Evolutionary conservation across 192 early-diverging fungal species (phyloP).

Genomic region (Podila minutissima): DNA sequence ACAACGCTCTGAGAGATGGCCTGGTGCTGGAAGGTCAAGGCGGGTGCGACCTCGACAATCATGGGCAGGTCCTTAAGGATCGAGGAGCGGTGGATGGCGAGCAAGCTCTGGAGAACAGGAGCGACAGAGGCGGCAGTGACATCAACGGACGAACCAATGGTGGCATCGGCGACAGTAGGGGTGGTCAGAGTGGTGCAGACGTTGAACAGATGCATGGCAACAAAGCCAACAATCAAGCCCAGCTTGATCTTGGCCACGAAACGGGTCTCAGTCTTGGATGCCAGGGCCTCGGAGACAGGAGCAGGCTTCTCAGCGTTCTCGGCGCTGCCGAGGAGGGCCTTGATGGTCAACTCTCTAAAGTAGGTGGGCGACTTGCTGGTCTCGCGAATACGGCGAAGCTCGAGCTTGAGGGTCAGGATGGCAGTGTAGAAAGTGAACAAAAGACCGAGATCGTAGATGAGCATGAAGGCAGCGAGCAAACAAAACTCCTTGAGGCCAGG

Average conservation of each 20-base stretch:
- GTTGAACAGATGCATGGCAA: constrained; percentile 71
- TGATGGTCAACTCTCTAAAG: constrained; percentile 49
- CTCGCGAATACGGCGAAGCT: constrained; percentile 63
- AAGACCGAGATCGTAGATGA: constrained; percentile 83
- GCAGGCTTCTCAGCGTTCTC: constrained; percentile 39
- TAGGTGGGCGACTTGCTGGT: constrained; percentile 38
- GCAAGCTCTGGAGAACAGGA: constrained; percentile 54
- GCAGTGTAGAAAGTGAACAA: constrained; percentile 90
- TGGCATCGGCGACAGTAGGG: neutral
- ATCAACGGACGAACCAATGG: constrained; percentile 43
- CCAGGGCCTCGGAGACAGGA: neutral
- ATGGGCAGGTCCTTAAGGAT: constrained; percentile 51
- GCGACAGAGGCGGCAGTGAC: constrained; percentile 52
- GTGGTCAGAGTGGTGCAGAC: constrained; percentile 65
- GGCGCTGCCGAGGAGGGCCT: constrained; percentile 56
- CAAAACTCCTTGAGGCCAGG: constrained; percentile 84
- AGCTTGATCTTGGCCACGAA: constrained; percentile 69
- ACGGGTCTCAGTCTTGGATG: constrained; percentile 58
- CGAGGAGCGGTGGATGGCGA: constrained; percentile 55
- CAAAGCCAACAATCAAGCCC: constrained; percentile 69
- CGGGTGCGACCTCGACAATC: constrained; percentile 61
- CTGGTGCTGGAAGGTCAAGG: constrained; percentile 58
- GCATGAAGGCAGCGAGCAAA: constrained; percentile 79
- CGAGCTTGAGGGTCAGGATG: constrained; percentile 88
- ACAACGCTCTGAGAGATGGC: constrained; percentile 5